A percentile compares a stretch with the other conserved stretches of the same genome.
phyloP scores from a whole-genome alignment of 306 rosid species.

The Sophora flavescens region DNA sequence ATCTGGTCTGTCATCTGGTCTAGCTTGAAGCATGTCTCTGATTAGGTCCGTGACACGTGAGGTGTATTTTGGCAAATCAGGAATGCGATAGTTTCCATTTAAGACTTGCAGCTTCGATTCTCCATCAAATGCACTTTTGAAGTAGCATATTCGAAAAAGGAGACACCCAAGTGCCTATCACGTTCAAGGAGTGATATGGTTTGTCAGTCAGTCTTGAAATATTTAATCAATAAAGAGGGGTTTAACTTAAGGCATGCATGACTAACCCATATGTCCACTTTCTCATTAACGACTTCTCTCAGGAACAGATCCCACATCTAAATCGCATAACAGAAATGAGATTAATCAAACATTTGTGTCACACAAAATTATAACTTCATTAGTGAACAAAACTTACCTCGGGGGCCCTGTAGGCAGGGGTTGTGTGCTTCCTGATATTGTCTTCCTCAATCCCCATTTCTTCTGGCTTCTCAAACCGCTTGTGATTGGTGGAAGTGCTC shows the following conservation, averaged over 20 bases:
- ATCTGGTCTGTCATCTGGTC: conserved; percentile 98
- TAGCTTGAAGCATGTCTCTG: conserved; percentile 93
- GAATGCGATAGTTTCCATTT: conserved; percentile 98
- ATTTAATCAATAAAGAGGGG: conserved; percentile 5
- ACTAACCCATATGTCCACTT: conserved; percentile 98
- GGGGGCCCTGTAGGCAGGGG: conserved; percentile 97
- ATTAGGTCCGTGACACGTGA: conserved; percentile 73
- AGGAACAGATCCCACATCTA: conserved; percentile 98
- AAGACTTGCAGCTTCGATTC: conserved; percentile 97
- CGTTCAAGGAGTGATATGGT: conserved; percentile 44
- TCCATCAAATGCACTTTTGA: conserved; percentile 97
- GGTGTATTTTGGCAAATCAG: conserved; percentile 81
- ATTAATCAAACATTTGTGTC: conserved; percentile 3
- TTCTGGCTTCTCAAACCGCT: conserved; percentile 92
- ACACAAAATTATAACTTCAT: not conserved
- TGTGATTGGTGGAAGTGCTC: conserved; percentile 91
- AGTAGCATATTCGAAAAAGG: conserved; percentile 94
- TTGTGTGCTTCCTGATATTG: conserved; percentile 96
- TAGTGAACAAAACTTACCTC: conserved; percentile 67
- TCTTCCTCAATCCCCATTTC: conserved; percentile 99
- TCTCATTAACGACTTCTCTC: conserved; percentile 88
- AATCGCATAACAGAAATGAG: conserved; percentile 41
- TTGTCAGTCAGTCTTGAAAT: conserved; percentile 24
- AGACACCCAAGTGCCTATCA: conserved; percentile 97
- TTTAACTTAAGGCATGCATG: conserved; percentile 24